These are phyloP conservation scores for Clonostachys chloroleuca DNA, from an alignment of 2,329 filamentous ascomycete genomes.

Conservation along the genomic window DNA sequence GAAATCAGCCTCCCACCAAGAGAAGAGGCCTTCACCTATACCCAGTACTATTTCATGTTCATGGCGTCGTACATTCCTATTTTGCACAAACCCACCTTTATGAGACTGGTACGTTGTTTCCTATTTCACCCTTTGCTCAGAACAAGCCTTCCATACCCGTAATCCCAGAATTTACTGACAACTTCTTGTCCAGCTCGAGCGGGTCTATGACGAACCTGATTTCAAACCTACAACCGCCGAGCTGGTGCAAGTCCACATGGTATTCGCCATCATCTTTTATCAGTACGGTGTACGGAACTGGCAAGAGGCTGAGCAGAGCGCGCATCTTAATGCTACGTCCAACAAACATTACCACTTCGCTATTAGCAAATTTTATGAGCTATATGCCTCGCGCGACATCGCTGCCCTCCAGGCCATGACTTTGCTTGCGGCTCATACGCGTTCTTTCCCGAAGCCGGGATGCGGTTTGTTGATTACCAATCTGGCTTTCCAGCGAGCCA, in stretches of 20 bases:
- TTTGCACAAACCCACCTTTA: conserved; percentile 72
- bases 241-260: conserved; percentile 69
- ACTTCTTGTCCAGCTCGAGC: conserved; percentile 41
- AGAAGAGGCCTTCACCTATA: conserved; percentile 62
- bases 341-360: conserved; percentile 78
- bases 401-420: conserved; percentile 69
- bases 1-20: conserved; percentile 58
- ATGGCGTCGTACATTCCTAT: conserved; percentile 70
- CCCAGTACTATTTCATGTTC: conserved; percentile 71
- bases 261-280: conserved; percentile 73
- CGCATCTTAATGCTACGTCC: conserved; percentile 57
- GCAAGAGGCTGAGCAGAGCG: conserved; percentile 46
- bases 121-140: background rate
- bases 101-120: conserved; percentile 54
- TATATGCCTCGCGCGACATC: conserved; percentile 57
- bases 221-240: conserved; percentile 62
- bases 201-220: conserved; percentile 65
- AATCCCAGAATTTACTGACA: background rate
- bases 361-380: conserved; percentile 62
- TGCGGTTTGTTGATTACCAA: conserved; percentile 66
- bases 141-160: background rate
- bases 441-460: conserved; percentile 76
- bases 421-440: conserved; percentile 67
- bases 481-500: conserved; percentile 61
- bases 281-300: conserved; percentile 71